Conservation (phyloP, 225 moss, liverwort and hornwort species). For the Bryoerythrophyllum caledonicum region DNA sequence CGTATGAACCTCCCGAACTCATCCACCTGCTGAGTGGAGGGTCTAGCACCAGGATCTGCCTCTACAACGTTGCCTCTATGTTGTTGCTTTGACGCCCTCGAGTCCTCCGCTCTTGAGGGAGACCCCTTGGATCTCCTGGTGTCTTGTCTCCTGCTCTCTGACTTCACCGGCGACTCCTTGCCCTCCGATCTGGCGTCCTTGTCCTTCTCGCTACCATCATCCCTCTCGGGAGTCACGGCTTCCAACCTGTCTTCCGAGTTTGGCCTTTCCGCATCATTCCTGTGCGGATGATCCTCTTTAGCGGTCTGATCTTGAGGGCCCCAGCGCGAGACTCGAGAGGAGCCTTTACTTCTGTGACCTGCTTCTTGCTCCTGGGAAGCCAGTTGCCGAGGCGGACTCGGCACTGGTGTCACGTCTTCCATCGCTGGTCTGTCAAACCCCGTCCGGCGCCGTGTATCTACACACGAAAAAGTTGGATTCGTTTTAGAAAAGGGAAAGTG, state of each 20-base stretch:
- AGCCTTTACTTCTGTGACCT: constrained; percentile 41
- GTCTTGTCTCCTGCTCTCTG: constrained; percentile 24
- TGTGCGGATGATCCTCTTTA: constrained; percentile 16
- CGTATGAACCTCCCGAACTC: constrained; percentile 79
- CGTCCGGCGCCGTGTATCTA: constrained; percentile 75
- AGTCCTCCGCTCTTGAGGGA: constrained; percentile 27
- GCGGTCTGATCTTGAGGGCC: constrained; percentile 46
- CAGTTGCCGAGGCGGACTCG: constrained; percentile 45
- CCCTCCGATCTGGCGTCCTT: constrained; percentile 29
- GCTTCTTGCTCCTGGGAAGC: constrained; percentile 35
- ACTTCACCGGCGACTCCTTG: constrained; percentile 33
- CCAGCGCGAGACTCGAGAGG: constrained; percentile 61
- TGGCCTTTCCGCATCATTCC: constrained; percentile 22
- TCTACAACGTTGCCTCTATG: too few species aligned
- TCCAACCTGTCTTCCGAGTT: constrained; percentile 38
- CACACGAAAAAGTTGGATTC: neutral
- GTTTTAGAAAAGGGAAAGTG: neutral
- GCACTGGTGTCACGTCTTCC: constrained; percentile 67
- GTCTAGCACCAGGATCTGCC: constrained; percentile 38
- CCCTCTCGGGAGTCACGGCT: constrained; percentile 46
- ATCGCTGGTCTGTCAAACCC: constrained; percentile 86
- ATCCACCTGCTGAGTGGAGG: constrained; percentile 55
- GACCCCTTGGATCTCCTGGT: constrained; percentile 33
- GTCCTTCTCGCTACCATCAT: constrained; percentile 26
- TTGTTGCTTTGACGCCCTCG: constrained; percentile 35